Base-by-base conservation (phyloP, 164 flowering plant species). In the Chloranthus sessilifolius region DNA sequence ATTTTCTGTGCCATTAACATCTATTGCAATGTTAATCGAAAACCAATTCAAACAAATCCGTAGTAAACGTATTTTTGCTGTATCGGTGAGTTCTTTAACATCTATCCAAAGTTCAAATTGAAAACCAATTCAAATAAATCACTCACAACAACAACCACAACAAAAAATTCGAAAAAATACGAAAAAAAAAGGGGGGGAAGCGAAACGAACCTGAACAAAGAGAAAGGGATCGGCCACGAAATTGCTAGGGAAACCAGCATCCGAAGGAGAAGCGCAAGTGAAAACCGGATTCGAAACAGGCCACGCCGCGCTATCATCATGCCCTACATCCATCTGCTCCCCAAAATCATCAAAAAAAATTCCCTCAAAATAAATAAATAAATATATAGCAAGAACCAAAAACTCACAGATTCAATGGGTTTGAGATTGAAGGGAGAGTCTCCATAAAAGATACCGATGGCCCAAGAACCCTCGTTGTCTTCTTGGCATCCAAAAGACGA, bases 401-500 rank as follows among this genome's bases (percentile, higher is more conserved):
- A 29, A 43, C 73, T 65, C 44, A 91, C 98, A 19, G 60, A 31
- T 55, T 91, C 96, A 51, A 91, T 76, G 27, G 98, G 92, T 47
- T 71, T 71, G 47, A 91, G 80, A 20, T 81, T 65, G 43, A 91
- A 80, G 0, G 98, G 98, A 6, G 95, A 79, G 35, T 81, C 81
- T 1, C 98, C 98, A 36, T 75, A 85, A 63, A 76, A 85, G 48
- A 88, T 72, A 45, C 96, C 98, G 44, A 91, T 65, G 0, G 98
- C 68, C 98, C 98, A 91, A 1, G 98, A 91, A 3, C 98, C 98
- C 62, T 91, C 96, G 54, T 52, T 66, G 57, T 91, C 98, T 12
- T 68, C 80, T 29, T 44, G 75, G 62, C 96, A 89, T 7, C 92
- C 95, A 11, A 70, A 24, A 4, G 73, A 50, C 4, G 75, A 20